Evolutionary conservation across 805 yeast genomes (phyloP), one percentile per base, ranked within the genome.

Genomic region (Blastobotrys peoriensis): DNA sequence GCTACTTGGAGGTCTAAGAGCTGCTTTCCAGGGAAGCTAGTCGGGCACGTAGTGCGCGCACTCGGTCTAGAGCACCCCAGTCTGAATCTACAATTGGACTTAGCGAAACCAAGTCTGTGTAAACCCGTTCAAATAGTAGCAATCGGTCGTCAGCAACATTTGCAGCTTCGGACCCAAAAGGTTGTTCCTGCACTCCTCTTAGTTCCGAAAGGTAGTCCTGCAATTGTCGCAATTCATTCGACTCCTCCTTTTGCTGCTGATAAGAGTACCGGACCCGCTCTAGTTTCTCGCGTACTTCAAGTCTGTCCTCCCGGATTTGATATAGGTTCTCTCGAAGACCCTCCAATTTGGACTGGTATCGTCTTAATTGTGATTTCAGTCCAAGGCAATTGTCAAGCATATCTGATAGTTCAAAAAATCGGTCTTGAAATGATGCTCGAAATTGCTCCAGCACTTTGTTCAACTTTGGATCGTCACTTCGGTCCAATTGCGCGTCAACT

Each of bases 381-480:
- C 53, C 40, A 4, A 19, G 19, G 38, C 46, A 41, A 13, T 44
- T 39, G 38, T 54, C 57, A 19, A 52, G 45, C 9, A 46, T 23
- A 34, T 50, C 56, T 1, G 40, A 38, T 18, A 49, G 45, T 18
- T 37, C 18, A 17, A 36, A 18, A 25, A 50, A 46, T 17, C 43
- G 23, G 13, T 41, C 22, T 6, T 38, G 36, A 25, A 52, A 46
- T 9, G 40, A 20, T 4, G 41, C 46, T 9, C 33, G 42, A 40
- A 39, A 52, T 17, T 37, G 40, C 5, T 5, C 39, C 25, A 49
- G 15, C 2, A 45, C 46, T 5, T 35, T 17, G 5, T 10, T 15
- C 3, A 43, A 17, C 40, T 46, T 25, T 9, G 47, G 44, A 20
- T 30, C 10, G 5, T n/a, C 43, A 5, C 16, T 3, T 3, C 27